phyloP scores from a whole-genome alignment of 257 asterid species.

The Anisodus acutangulus region DNA sequence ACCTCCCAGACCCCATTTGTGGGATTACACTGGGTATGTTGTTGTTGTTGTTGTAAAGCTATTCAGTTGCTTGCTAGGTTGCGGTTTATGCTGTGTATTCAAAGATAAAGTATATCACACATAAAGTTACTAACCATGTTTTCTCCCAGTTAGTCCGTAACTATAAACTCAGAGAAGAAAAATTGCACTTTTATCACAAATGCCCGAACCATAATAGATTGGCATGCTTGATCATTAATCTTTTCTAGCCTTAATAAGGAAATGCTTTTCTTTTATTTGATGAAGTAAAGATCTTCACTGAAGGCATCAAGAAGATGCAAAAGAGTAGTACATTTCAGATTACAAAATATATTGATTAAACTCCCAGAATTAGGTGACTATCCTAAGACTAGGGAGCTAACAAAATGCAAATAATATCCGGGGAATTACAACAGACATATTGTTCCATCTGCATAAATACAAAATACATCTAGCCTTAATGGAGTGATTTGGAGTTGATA shows the following conservation, averaged over 20 bases:
- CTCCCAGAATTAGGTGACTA: not conserved
- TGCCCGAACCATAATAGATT: not conserved
- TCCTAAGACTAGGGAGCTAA: constrained; percentile 3
- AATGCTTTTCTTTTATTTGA: constrained; percentile 4
- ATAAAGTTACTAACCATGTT: not conserved
- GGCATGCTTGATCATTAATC: constrained; percentile 16
- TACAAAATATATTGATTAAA: not conserved
- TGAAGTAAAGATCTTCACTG: not conserved
- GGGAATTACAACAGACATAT: not conserved
- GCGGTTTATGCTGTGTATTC: not conserved
- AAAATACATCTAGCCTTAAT: not conserved
- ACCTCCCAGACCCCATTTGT: too few relatives aligned
- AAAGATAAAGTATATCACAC: not conserved
- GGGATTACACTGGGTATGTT: too few relatives aligned
- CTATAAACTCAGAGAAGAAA: not conserved
- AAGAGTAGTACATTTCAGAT: not conserved
- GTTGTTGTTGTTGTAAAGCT: not conserved
- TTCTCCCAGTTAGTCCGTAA: not conserved
- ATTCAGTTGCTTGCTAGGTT: constrained; percentile 24
- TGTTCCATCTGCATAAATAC: not conserved
- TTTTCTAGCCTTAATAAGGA: not conserved
- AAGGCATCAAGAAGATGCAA: constrained; percentile 3
- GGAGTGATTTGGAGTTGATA: not conserved
- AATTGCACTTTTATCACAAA: not conserved
- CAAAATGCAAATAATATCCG: not conserved